Evolutionary conservation across 345 rosid species (phyloP).

Genomic region (Gossypium stocksii): DNA sequence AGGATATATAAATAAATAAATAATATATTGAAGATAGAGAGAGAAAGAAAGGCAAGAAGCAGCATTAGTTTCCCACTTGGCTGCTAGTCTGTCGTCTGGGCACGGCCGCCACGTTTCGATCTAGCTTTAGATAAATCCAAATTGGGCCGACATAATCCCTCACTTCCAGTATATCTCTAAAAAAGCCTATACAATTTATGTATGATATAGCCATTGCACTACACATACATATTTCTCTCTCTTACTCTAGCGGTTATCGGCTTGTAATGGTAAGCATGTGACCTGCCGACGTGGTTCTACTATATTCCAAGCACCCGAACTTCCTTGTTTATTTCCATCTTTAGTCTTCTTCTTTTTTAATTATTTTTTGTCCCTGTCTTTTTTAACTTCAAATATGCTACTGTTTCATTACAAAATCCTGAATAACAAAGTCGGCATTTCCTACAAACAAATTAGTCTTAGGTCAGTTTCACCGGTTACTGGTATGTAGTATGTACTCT

Average conservation of each 20-base stretch:
- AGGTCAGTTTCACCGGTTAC: too few species aligned
- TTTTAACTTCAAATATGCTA: background rate
- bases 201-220: background rate
- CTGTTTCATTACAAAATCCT: too few species aligned
- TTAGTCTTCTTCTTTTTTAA: background rate
- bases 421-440: too few species aligned
- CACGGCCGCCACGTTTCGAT: conserved; percentile 60
- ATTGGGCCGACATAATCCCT: conserved; percentile 56
- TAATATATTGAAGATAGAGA: background rate
- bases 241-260: background rate
- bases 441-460: too few species aligned
- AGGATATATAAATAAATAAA: background rate
- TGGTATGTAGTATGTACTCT: too few species aligned
- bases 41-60: background rate
- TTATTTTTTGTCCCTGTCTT: too few species aligned
- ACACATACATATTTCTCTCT: background rate
- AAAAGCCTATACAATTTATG: background rate
- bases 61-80: conserved; percentile 37
- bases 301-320: background rate
- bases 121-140: conserved; percentile 35
- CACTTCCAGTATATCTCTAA: background rate
- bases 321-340: background rate
- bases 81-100: conserved; percentile 44
- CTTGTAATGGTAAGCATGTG: background rate
- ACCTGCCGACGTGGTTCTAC: conserved; percentile 1